These are phyloP conservation scores for Ceratocystis ficicola DNA, from an alignment of 2,329 filamentous ascomycete genomes.

Conservation along the genomic window DNA sequence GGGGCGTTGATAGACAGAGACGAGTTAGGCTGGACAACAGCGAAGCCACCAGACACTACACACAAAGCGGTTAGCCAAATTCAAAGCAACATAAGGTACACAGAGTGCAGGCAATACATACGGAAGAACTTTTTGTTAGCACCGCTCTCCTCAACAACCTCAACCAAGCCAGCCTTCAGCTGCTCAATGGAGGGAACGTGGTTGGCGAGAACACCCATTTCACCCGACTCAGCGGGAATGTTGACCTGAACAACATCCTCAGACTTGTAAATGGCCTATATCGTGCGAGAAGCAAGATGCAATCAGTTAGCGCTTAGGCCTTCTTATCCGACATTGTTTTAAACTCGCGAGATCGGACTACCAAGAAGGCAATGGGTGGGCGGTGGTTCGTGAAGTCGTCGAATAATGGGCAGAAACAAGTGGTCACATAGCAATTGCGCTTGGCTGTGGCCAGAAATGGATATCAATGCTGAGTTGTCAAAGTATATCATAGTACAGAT, in stretches of 20 bases:
- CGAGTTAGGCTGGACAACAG: conserved; percentile 90
- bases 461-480: background rate
- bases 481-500: conserved; percentile 8
- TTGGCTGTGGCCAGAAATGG: background rate
- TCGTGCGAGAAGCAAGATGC: conserved; percentile 17
- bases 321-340: conserved; percentile 16
- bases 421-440: background rate
- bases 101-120: conserved; percentile 40
- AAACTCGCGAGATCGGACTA: background rate
- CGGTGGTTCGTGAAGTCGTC: background rate
- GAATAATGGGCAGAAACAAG: background rate
- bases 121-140: conserved; percentile 94
- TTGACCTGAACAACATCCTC: conserved; percentile 85
- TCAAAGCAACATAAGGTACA: background rate
- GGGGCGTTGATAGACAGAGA: conserved; percentile 95
- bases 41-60: conserved; percentile 88
- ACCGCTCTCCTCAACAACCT: conserved; percentile 88
- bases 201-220: conserved; percentile 98
- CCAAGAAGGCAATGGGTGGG: background rate
- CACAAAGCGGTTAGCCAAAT: background rate
- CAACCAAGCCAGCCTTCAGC: conserved; percentile 89
- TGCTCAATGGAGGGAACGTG: conserved; percentile 99
- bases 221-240: conserved; percentile 92
- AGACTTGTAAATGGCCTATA: conserved; percentile 56
- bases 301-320: conserved; percentile 8